Conservation (phyloP, 1,139 yeast genomes). For the Pichia norvegensis region DNA sequence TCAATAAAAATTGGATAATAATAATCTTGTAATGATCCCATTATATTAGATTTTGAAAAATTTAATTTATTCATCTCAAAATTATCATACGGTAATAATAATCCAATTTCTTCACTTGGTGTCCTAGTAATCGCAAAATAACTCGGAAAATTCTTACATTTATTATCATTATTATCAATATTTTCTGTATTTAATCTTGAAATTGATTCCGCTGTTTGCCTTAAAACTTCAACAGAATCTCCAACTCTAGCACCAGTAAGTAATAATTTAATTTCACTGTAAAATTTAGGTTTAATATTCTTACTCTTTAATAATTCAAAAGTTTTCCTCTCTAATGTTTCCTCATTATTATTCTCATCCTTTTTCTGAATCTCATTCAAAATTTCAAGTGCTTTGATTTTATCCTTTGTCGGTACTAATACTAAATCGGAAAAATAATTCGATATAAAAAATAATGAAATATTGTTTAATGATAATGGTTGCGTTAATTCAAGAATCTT, state of each 20-base stretch:
- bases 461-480: constrained; percentile 51
- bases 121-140: constrained; percentile 57
- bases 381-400: constrained; percentile 39
- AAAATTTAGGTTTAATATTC: constrained; percentile 40
- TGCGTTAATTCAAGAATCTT: constrained; percentile 51
- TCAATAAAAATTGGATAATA: constrained; percentile 54
- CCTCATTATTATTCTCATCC: constrained; percentile 6
- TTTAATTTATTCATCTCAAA: constrained; percentile 34
- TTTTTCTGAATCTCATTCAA: constrained; percentile 27
- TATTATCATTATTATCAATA: constrained; percentile 24
- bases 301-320: constrained; percentile 37
- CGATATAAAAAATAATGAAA: constrained; percentile 55
- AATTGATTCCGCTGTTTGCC: constrained; percentile 29
- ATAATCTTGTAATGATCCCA: constrained; percentile 50
- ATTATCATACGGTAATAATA: constrained; percentile 43
- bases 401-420: constrained; percentile 44
- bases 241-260: constrained; percentile 58
- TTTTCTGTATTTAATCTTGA: constrained; percentile 27
- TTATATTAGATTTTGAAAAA: constrained; percentile 37
- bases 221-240: constrained; percentile 35
- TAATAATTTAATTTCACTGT: constrained; percentile 36
- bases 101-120: constrained; percentile 45
- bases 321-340: constrained; percentile 27
- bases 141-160: constrained; percentile 29
- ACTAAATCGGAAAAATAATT: constrained; percentile 64